Percentiles rank a stretch among this genome's conserved stretches.
phyloP scores from a whole-genome alignment of 352 stramenopile species.

The Phytophthora cryptogea region DNA sequence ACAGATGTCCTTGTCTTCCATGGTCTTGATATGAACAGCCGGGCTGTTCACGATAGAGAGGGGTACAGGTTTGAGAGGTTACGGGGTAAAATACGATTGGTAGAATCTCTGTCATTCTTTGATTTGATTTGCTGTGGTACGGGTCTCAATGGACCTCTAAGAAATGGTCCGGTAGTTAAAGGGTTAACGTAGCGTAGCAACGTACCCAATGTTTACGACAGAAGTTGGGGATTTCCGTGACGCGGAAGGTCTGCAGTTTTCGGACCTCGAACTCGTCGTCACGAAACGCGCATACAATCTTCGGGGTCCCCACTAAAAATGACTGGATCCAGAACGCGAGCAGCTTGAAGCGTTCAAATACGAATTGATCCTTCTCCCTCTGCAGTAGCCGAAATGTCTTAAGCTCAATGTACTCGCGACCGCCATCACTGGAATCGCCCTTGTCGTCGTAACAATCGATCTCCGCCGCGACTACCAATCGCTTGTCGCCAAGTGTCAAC shows the following conservation, averaged over 20 bases:
- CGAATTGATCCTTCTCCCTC: constrained; percentile 65
- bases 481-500: constrained; percentile 53
- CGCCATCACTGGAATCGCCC: background rate
- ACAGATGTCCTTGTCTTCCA: too few relatives aligned
- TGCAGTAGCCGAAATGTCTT: constrained; percentile 70
- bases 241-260: constrained; percentile 72
- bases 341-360: constrained; percentile 82
- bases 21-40: too few relatives aligned
- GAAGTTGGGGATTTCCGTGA: constrained; percentile 63
- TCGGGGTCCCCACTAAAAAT: constrained; percentile 70
- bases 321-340: constrained; percentile 88
- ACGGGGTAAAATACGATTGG: too few relatives aligned
- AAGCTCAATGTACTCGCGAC: constrained; percentile 62
- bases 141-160: too few relatives aligned
- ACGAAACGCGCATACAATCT: constrained; percentile 77
- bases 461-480: constrained; percentile 62
- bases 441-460: constrained; percentile 63
- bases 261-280: constrained; percentile 59
- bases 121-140: too few relatives aligned
- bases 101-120: too few relatives aligned
- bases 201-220: constrained; percentile 76
- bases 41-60: too few relatives aligned
- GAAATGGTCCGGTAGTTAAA: too few relatives aligned
- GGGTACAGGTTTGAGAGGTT: too few relatives aligned
- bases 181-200: constrained; percentile 10